Conservation (phyloP, 2,329 filamentous ascomycete genomes). For the Epichloe coenophiala region DNA sequence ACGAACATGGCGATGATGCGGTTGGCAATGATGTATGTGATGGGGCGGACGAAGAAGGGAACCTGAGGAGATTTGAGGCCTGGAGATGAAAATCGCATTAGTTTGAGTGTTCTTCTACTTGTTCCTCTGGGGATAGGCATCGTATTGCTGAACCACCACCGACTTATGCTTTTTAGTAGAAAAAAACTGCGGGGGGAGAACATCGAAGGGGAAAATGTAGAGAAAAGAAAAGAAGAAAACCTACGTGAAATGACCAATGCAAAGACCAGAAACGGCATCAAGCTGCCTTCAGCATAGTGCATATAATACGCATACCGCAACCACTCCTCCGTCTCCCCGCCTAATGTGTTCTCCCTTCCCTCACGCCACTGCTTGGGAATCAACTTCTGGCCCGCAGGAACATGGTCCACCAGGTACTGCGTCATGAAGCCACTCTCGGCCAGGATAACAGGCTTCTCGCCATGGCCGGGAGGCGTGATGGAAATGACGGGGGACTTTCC, state of each 20-base stretch:
- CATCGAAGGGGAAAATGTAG: background rate
- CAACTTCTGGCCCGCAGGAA: conserved; percentile 29
- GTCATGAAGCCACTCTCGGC: conserved; percentile 73
- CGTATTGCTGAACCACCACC: too few species aligned
- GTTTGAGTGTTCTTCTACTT: background rate
- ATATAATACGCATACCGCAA: conserved; percentile 54
- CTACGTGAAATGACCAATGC: conserved; percentile 43
- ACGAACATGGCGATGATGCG: conserved; percentile 27
- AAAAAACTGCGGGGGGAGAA: background rate
- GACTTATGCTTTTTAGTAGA: background rate
- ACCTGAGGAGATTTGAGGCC: conserved; percentile 31
- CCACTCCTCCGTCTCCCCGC: conserved; percentile 48
- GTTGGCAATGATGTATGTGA: conserved; percentile 32
- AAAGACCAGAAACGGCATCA: conserved; percentile 61
- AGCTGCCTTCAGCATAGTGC: conserved; percentile 73
- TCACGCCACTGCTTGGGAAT: conserved; percentile 41
- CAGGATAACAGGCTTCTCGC: conserved; percentile 42
- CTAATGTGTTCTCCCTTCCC: conserved; percentile 42
- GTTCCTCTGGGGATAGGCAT: background rate
- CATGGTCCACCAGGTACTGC: conserved; percentile 67
- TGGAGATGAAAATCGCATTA: conserved; percentile 7
- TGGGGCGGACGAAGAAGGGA: conserved; percentile 40
- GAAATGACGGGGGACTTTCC: conserved; percentile 76
- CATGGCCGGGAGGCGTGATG: conserved; percentile 33
- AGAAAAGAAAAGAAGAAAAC: conserved; percentile 11